These are phyloP conservation scores for Teratosphaeria pseudoeucalypti DNA, from an alignment of 2,329 filamentous ascomycete species.

Conservation along the genomic window DNA sequence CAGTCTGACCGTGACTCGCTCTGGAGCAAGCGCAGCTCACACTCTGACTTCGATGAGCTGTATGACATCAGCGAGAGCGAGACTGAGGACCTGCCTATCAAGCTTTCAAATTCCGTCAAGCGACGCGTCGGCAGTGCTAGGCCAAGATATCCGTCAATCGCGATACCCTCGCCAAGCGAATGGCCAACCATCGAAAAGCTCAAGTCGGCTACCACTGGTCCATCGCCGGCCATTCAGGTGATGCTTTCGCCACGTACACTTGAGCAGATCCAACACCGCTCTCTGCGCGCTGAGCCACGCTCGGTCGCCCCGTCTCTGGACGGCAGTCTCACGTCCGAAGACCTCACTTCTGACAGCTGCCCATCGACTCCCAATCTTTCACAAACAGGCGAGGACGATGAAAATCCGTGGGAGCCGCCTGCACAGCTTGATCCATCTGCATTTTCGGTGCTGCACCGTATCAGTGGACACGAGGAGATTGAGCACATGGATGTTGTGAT, in stretches of 20 bases:
- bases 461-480: conserved; percentile 43
- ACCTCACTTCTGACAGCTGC: conserved; percentile 71
- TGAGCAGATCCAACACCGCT: conserved; percentile 52
- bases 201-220: conserved; percentile 29
- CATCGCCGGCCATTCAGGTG: conserved; percentile 39
- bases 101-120: conserved; percentile 44
- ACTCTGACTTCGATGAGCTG: conserved; percentile 72
- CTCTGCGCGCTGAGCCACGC: conserved; percentile 56
- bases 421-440: conserved; percentile 64
- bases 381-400: conserved; percentile 36
- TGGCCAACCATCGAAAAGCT: conserved; percentile 49
- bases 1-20: conserved; percentile 24
- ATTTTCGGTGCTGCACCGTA: conserved; percentile 67
- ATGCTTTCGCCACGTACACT: conserved; percentile 41
- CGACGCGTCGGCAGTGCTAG: conserved; percentile 21
- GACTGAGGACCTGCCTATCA: conserved; percentile 41
- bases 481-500: conserved; percentile 22
- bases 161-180: conserved; percentile 48
- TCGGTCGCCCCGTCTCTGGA: conserved; percentile 82
- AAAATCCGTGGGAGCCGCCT: conserved; percentile 52
- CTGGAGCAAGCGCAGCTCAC: conserved; percentile 56
- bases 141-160: conserved; percentile 45
- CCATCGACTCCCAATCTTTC: conserved; percentile 71
- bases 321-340: conserved; percentile 79
- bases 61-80: conserved; percentile 83